Conservation (phyloP, 495 filamentous ascomycete species). For the Aspergillus nidulans region DNA sequence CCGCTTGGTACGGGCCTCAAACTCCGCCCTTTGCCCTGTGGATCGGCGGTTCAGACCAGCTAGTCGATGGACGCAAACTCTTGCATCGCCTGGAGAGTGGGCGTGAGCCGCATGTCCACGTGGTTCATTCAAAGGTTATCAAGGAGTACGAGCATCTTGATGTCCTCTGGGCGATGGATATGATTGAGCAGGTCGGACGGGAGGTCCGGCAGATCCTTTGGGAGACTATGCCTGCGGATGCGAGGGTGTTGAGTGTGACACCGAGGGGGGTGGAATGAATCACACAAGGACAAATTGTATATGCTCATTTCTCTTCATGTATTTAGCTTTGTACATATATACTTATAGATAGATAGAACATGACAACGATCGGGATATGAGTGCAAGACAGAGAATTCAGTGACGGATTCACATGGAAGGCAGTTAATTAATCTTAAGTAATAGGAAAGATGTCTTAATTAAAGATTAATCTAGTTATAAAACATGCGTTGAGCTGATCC, state of each 20-base stretch:
- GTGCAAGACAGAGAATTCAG: too few species aligned
- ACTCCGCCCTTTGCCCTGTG: conserved; percentile 86
- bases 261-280: conserved; percentile 47
- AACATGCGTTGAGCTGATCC: too few species aligned
- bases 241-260: conserved; percentile 52
- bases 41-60: conserved; percentile 73
- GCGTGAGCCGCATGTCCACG: conserved; percentile 71
- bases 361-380: too few species aligned
- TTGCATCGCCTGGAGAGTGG: conserved; percentile 70
- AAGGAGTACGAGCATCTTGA: conserved; percentile 94
- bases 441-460: too few species aligned
- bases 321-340: too few species aligned
- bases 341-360: too few species aligned
- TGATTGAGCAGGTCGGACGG: conserved; percentile 73
- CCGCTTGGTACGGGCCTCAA: conserved; percentile 76
- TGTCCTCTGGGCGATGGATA: conserved; percentile 94
- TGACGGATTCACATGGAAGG: too few species aligned
- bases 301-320: neutral
- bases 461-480: too few species aligned
- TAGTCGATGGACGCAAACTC: conserved; percentile 79
- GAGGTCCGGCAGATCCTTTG: conserved; percentile 83
- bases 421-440: too few species aligned
- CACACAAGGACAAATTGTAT: neutral
- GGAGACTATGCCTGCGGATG: conserved; percentile 58
- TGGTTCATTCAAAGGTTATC: conserved; percentile 81